Evolutionary conservation across 129 eudicot genomes (phyloP).

Genomic region (Calendula officinalis): DNA sequence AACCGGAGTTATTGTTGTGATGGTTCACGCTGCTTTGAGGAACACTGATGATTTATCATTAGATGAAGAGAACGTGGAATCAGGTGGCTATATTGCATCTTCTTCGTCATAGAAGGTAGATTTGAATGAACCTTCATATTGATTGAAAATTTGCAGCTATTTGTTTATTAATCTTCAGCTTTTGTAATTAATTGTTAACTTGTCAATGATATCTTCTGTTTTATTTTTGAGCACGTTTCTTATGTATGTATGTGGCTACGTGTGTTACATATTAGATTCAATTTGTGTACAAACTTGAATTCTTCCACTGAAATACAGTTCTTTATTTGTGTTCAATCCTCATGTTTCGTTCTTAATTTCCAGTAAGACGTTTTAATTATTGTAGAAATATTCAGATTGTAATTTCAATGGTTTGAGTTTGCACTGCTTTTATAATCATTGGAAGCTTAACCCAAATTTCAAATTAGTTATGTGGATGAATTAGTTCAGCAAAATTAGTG

Average conservation of each 20-base stretch:
- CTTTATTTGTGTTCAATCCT: not conserved
- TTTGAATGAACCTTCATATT: too few species aligned
- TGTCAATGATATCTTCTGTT: not conserved
- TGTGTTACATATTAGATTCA: constrained; percentile 12
- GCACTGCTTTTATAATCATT: too few species aligned
- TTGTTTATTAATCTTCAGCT: too few species aligned
- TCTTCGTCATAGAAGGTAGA: not conserved
- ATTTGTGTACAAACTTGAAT: constrained; percentile 16
- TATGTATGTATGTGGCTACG: constrained; percentile 11
- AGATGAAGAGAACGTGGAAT: constrained; percentile 38
- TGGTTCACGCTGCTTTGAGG: constrained; percentile 58
- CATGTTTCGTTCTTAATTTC: not conserved
- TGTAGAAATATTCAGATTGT: too few species aligned
- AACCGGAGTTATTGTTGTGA: constrained; percentile 45
- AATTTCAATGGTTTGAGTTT: too few species aligned
- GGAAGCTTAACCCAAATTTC: too few species aligned
- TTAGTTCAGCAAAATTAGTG: too few species aligned
- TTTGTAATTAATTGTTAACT: not conserved
- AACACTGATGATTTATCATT: constrained; percentile 48
- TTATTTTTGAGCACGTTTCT: constrained; percentile 3
- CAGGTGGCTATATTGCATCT: constrained; percentile 38
- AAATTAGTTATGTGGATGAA: too few species aligned
- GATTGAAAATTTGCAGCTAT: too few species aligned
- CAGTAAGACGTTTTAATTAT: too few species aligned
- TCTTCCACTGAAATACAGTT: constrained; percentile 9